A percentile compares a stretch with the other conserved stretches of the same genome.
phyloP scores from a whole-genome alignment of 2,329 filamentous ascomycete species.

The Fusarium newnesense region DNA sequence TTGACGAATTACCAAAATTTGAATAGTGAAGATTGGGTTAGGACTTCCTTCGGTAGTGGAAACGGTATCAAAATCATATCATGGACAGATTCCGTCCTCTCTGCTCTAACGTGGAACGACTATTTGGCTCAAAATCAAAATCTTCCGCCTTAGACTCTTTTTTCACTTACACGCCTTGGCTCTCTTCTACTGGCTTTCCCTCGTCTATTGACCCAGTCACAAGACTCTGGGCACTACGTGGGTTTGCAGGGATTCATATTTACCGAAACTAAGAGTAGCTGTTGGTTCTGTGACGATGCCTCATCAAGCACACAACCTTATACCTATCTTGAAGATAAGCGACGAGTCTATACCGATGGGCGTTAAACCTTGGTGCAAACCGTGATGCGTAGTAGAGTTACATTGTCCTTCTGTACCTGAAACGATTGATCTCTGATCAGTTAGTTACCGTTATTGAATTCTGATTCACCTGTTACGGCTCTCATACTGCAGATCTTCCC shows the following conservation, averaged over 20 bases:
- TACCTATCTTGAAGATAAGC: background rate
- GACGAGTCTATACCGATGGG: background rate
- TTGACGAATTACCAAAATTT: background rate
- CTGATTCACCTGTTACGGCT: background rate
- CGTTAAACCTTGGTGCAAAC: constrained; percentile 7
- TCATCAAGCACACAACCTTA: background rate
- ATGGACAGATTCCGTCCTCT: background rate
- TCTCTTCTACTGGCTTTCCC: background rate
- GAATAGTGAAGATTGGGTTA: background rate
- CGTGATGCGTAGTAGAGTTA: background rate
- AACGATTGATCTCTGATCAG: background rate
- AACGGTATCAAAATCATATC: background rate
- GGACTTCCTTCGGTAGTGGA: background rate
- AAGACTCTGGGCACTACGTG: background rate
- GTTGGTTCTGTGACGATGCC: background rate
- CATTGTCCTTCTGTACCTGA: background rate
- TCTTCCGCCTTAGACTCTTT: background rate
- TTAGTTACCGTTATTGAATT: background rate
- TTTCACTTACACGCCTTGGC: background rate
- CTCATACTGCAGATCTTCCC: constrained; percentile 3
- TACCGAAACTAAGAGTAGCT: background rate
- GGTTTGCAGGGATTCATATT: background rate
- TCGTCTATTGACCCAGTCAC: background rate
- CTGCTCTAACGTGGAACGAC: background rate
- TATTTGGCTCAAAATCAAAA: background rate